Evolutionary conservation across 2,329 filamentous ascomycete genomes (phyloP).

Genomic region (Fusarium falciforme): DNA sequence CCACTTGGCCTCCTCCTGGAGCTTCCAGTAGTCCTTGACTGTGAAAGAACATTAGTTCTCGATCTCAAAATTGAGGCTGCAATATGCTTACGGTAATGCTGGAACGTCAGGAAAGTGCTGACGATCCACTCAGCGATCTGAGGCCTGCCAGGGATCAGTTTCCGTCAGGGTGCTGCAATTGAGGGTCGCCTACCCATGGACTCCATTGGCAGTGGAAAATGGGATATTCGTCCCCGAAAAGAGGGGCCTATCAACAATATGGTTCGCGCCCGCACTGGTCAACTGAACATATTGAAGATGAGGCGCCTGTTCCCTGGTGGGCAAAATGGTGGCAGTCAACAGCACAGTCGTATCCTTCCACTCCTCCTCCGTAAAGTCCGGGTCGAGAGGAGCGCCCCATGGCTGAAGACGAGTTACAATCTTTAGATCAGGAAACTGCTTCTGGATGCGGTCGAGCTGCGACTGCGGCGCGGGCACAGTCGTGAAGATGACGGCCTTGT

Average conservation of each 20-base stretch:
- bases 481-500: slow-evolving; percentile 59
- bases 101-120: slow-evolving; percentile 60
- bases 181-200: slow-evolving; percentile 60
- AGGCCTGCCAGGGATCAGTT: slow-evolving; percentile 51
- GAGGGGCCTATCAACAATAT: slow-evolving; percentile 57
- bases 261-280: slow-evolving; percentile 65
- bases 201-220: slow-evolving; percentile 67
- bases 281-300: slow-evolving; percentile 66
- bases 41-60: background rate
- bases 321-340: slow-evolving; percentile 57
- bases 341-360: slow-evolving; percentile 64
- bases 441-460: slow-evolving; percentile 52
- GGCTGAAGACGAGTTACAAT: slow-evolving; percentile 47
- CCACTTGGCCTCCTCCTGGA: slow-evolving; percentile 59
- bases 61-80: background rate
- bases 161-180: fast-evolving
- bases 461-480: slow-evolving; percentile 46
- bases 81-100: slow-evolving; percentile 57
- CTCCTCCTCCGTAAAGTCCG: slow-evolving; percentile 48
- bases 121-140: slow-evolving; percentile 70
- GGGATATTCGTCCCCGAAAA: slow-evolving; percentile 62
- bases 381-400: slow-evolving; percentile 44
- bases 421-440: slow-evolving; percentile 57
- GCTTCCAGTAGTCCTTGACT: slow-evolving; percentile 60
- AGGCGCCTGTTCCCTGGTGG: slow-evolving; percentile 55